phyloP scores from a whole-genome alignment of 2,329 filamentous ascomycete genomes.

The Pseudopithomyces chartarum region DNA sequence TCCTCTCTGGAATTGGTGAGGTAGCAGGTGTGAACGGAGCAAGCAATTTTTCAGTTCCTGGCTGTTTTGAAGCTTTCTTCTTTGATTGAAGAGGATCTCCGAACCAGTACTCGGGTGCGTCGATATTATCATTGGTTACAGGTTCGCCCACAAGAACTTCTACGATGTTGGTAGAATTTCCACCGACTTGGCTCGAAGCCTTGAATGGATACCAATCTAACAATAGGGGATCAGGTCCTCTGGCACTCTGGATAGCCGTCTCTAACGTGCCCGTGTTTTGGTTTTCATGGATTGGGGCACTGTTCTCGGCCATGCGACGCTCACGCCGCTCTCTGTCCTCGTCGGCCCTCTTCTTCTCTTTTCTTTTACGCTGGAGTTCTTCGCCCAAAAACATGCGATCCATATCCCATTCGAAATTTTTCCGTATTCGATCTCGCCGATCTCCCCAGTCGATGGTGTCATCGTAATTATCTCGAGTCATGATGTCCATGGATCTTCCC shows the following conservation, averaged over 20 bases:
- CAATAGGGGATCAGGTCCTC: background rate
- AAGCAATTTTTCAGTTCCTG: background rate
- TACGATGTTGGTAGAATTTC: background rate
- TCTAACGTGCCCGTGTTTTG: background rate
- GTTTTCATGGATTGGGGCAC: background rate
- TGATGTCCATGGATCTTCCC: background rate
- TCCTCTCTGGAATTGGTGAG: conserved; percentile 7
- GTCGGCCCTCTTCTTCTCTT: background rate
- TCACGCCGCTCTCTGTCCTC: conserved; percentile 2
- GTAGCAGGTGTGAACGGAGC: background rate
- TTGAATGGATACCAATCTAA: conserved; percentile 6
- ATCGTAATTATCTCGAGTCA: conserved; percentile 1
- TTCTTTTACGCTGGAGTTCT: background rate
- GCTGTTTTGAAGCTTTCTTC: background rate
- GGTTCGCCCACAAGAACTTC: conserved; percentile 11
- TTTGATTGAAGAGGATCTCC: background rate
- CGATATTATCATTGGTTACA: background rate
- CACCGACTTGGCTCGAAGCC: background rate
- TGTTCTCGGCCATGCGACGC: conserved; percentile 2
- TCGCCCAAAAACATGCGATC: conserved; percentile 6
- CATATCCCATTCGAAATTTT: conserved; percentile 9
- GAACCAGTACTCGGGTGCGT: conserved; percentile 1
- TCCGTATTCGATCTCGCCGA: conserved; percentile 5
- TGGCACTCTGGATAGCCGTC: background rate
- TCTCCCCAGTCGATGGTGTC: conserved; percentile 6